Conservation (phyloP, 208 protist species). For the Leishmania major region DNA sequence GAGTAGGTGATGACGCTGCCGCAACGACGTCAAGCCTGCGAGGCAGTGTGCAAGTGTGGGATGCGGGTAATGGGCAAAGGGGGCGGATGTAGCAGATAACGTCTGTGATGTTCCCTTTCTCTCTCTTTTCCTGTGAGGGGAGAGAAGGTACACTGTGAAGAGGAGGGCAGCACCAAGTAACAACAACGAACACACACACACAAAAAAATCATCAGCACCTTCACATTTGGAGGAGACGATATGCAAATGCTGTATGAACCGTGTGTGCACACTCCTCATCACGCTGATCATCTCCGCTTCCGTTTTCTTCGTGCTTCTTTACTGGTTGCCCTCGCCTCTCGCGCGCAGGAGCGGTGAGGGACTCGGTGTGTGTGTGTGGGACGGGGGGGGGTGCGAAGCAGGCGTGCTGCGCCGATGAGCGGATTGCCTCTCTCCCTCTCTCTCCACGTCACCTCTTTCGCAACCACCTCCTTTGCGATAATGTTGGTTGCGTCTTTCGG, state of each 20-base stretch:
- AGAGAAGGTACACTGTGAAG: neutral
- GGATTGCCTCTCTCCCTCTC: neutral
- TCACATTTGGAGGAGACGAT: no score
- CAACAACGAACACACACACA: no score
- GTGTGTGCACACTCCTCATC: neutral
- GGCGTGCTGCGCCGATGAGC: neutral
- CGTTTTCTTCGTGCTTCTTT: neutral
- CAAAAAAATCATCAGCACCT: no score
- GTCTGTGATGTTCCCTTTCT: neutral
- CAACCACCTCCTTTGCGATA: neutral
- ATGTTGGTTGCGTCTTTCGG: neutral
- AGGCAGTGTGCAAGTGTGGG: neutral
- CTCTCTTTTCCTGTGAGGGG: neutral
- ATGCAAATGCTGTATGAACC: no score
- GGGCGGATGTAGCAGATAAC: neutral
- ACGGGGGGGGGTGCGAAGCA: neutral
- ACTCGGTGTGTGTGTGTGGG: no score
- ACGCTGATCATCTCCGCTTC: neutral
- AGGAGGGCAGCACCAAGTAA: no score
- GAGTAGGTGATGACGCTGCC: constrained; percentile 36
- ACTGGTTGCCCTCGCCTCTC: neutral
- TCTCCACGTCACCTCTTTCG: neutral
- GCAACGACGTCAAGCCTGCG: neutral
- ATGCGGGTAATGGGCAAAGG: neutral
- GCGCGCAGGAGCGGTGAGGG: neutral